phyloP scores from a whole-genome alignment of 2,329 filamentous ascomycete species.

The Colletotrichum australisinense region DNA sequence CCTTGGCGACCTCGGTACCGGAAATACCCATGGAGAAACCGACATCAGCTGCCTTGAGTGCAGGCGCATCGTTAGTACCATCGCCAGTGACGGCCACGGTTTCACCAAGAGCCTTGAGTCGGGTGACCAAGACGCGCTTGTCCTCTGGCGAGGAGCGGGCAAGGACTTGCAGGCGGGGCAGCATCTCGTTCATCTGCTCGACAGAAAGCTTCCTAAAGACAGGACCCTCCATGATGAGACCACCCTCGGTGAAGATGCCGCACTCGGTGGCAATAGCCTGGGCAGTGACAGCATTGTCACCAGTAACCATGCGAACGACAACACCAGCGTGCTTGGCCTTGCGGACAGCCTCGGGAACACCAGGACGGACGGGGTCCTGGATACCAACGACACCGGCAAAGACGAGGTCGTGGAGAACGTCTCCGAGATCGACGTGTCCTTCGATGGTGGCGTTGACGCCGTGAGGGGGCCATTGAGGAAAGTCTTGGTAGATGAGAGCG shows the following conservation, averaged over 20 bases:
- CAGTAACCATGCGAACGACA: conserved; percentile 78
- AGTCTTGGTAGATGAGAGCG: conserved; percentile 79
- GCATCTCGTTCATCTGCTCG: conserved; percentile 62
- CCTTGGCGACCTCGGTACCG: conserved; percentile 75
- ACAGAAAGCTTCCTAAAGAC: conserved; percentile 68
- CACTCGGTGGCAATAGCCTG: conserved; percentile 74
- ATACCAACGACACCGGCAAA: conserved; percentile 79
- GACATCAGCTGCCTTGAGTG: conserved; percentile 73
- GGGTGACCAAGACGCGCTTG: conserved; percentile 66
- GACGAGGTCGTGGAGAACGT: conserved; percentile 71
- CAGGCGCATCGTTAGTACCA: conserved; percentile 75
- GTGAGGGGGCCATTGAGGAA: conserved; percentile 75
- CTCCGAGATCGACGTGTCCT: conserved; percentile 70
- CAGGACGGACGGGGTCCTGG: conserved; percentile 75
- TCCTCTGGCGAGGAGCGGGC: conserved; percentile 71
- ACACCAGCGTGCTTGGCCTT: conserved; percentile 75
- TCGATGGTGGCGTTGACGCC: conserved; percentile 69
- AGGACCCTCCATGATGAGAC: conserved; percentile 75
- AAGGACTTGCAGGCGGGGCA: conserved; percentile 62
- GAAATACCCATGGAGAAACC: conserved; percentile 77
- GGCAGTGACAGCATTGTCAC: conserved; percentile 73
- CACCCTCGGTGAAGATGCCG: conserved; percentile 70
- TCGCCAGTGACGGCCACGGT: conserved; percentile 75
- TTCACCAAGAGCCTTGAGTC: conserved; percentile 65
- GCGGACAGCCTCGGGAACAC: conserved; percentile 72